A percentile compares a stretch with the other conserved stretches of the same genome.
These are phyloP conservation scores for Penicillium longicatenatum DNA, from an alignment of 495 filamentous ascomycete genomes.

Conservation along the genomic window DNA sequence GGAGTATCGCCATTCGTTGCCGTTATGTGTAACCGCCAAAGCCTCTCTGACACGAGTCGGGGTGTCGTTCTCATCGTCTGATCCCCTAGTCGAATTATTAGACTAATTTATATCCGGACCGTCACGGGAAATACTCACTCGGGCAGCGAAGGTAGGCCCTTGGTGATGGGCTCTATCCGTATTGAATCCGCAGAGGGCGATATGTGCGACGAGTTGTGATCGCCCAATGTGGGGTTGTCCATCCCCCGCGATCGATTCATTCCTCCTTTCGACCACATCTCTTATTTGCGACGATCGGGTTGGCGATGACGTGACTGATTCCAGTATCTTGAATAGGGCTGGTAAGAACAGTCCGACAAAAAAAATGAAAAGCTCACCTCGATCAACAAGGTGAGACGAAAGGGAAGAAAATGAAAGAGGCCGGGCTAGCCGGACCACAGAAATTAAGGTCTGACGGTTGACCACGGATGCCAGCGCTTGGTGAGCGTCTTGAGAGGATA, in stretches of 20 bases:
- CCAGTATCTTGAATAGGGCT: conserved; percentile 2
- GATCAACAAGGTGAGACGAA: conserved; percentile 4
- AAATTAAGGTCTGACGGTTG: conserved; percentile 2
- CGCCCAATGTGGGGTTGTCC: conserved; percentile 46
- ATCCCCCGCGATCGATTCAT: conserved; percentile 47
- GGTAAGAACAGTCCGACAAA: conserved; percentile 4
- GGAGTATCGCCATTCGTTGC: conserved; percentile 18
- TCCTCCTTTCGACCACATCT: conserved; percentile 49
- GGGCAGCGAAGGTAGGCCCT: conserved; percentile 43
- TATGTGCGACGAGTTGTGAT: conserved; percentile 41
- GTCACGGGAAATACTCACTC: conserved; percentile 34
- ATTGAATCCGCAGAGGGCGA: conserved; percentile 5
- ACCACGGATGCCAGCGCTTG: not conserved
- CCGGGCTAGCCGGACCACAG: conserved; percentile 5
- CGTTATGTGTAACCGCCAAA: not conserved
- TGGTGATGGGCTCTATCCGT: conserved; percentile 18
- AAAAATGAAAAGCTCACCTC: not conserved
- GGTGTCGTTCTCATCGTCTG: conserved; percentile 2
- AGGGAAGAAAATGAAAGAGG: not conserved
- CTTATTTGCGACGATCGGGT: conserved; percentile 12
- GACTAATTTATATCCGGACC: not conserved
- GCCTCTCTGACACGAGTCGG: not conserved
- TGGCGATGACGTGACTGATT: not conserved
- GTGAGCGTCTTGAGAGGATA: not conserved
- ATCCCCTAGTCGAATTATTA: conserved; percentile 5